Base-by-base conservation (phyloP, 2,329 filamentous ascomycete genomes). In the Colletotrichum liaoningense region DNA sequence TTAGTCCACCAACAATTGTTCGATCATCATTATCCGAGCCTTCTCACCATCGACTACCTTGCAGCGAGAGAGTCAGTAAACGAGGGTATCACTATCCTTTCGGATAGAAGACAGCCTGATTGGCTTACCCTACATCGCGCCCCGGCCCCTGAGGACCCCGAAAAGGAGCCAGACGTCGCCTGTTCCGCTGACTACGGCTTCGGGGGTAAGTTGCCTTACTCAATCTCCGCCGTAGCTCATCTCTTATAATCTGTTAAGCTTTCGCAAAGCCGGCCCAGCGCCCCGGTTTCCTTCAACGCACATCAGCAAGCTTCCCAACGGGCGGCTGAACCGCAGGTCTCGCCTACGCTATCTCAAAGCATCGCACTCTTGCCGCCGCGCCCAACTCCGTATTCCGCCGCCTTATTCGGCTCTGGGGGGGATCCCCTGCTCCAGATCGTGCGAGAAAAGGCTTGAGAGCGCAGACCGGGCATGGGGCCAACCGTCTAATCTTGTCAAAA, bases 201-300 rank as follows among this genome's bases (percentile, higher is more conserved):
- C 16, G 56, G 38, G 22, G 35, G 49, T 35, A 57, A 24, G 28
- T 42, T 24, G 54, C 26, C 57, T 62, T 56, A 2, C 59, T 60
- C 54, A 46, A 62, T 54, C 12, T 49, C n/a, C n/a, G 33, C 66
- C 24, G 14, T 24, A 69, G 26, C 59, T 73, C 67, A 64, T 60
- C 55, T 70, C 66, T 59, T 35, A 56, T 72, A 63, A 7, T 52
- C 28, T 64, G 52, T 64, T 64, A 55, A 64, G 14, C 65, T 58
- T 63, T 49, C 42, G 19, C 42, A 49, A 49, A 49, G 42, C 42
- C 42, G 42, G 42, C 42, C 42, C 19, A 49, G 42, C 42, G 19
- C 42, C 42, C 42, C 42, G 42, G 42, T 49, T 49, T 22, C 42
- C 33, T 35, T 49, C 42, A 4, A 49, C 42, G 42, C 42, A 49